Percentiles rank a stretch among this genome's conserved stretches.
phyloP scores from a whole-genome alignment of 2,329 filamentous ascomycete genomes.

The Alternaria novae-zelandiae region DNA sequence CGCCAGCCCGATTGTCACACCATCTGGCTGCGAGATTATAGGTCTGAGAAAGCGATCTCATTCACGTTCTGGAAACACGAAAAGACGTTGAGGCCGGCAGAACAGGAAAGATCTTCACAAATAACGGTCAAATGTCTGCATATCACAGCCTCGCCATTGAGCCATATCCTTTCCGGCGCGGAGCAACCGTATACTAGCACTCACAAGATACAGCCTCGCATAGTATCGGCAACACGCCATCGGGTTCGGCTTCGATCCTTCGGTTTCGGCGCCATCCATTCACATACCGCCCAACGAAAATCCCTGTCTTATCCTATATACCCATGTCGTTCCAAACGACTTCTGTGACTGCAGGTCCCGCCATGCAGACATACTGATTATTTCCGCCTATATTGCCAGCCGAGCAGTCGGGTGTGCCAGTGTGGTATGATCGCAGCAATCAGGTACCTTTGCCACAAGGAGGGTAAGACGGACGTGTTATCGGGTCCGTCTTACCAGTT shows the following conservation, averaged over 20 bases:
- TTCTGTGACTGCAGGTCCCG: slow-evolving; percentile 1
- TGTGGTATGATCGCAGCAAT: slow-evolving; percentile 1
- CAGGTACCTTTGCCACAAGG: not conserved
- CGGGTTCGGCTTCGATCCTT: not conserved
- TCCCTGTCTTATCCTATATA: slow-evolving; percentile 2
- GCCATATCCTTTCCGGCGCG: not conserved
- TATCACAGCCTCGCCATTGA: too few species aligned
- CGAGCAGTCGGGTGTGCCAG: not conserved
- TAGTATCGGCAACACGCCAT: not conserved
- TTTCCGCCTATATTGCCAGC: slow-evolving; percentile 2
- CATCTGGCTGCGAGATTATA: not conserved
- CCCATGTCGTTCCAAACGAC: not conserved
- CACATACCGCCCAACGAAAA: not conserved
- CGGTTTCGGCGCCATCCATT: not conserved
- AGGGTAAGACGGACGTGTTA: not conserved
- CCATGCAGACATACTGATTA: not conserved
- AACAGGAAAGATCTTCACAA: not conserved
- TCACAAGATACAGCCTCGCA: not conserved
- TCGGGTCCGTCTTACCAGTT: not conserved
- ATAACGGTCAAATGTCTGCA: too few species aligned
- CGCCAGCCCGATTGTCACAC: not conserved
- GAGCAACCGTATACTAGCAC: not conserved
- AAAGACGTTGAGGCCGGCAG: not conserved
- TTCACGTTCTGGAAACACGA: not conserved
- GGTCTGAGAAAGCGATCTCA: too few species aligned